phyloP scores from a whole-genome alignment of 2,329 filamentous ascomycete genomes.

The Amauroascus verrucosus region DNA sequence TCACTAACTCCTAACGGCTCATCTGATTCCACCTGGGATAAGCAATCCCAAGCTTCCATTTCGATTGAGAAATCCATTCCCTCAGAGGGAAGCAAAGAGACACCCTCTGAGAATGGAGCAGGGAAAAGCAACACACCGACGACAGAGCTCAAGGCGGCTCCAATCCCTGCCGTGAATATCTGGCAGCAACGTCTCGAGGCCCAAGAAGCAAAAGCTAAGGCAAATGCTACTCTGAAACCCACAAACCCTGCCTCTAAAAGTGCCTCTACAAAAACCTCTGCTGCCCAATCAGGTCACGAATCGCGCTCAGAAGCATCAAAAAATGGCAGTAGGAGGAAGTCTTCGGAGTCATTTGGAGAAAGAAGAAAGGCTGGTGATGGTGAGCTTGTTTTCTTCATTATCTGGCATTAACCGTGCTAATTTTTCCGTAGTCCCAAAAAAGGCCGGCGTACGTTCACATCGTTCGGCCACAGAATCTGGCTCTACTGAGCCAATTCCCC shows the following conservation, averaged over 20 bases:
- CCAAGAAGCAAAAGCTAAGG: constrained; percentile 43
- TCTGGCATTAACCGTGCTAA: background rate
- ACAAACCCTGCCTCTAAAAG: constrained; percentile 23
- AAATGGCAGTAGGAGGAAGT: constrained; percentile 32
- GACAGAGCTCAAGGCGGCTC: constrained; percentile 64
- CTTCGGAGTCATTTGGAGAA: constrained; percentile 20
- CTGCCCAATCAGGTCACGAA: constrained; percentile 21
- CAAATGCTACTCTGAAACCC: constrained; percentile 24
- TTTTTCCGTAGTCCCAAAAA: constrained; percentile 18
- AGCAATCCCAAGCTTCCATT: constrained; percentile 52
- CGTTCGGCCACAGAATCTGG: constrained; percentile 16
- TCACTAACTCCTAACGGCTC: constrained; percentile 48
- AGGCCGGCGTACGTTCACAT: constrained; percentile 15
- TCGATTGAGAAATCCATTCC: constrained; percentile 47
- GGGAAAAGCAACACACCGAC: constrained; percentile 50
- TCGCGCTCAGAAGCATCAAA: constrained; percentile 35
- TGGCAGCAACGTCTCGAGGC: constrained; percentile 74
- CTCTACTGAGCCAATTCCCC: constrained; percentile 40
- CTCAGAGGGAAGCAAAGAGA: constrained; percentile 42
- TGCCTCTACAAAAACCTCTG: constrained; percentile 20
- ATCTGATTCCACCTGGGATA: constrained; percentile 57
- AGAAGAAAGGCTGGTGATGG: constrained; percentile 29
- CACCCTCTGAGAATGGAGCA: constrained; percentile 45
- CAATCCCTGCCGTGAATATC: constrained; percentile 72
- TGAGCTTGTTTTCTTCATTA: constrained; percentile 11